Evolutionary conservation across 805 yeast species (phyloP).

Genomic region (Pichia exigua): DNA sequence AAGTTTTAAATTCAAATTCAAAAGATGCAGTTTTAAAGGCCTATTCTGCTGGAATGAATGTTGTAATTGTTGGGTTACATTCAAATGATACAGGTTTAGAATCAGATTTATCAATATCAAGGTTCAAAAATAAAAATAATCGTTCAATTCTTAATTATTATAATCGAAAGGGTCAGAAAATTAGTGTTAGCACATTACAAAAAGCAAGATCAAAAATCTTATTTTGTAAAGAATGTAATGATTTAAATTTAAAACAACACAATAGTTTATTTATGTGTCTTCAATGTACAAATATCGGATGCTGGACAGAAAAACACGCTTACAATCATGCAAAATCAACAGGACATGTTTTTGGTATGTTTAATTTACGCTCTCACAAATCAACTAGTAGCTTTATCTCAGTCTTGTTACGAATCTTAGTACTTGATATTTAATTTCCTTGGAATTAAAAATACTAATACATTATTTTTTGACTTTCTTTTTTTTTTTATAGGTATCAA

Average conservation of each 20-base stretch:
- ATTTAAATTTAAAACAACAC: constrained; percentile 7
- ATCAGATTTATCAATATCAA: not conserved
- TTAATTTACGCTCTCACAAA: not conserved
- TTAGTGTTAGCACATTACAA: constrained; percentile 32
- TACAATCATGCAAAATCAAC: constrained; percentile 36
- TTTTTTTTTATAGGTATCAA: constrained; percentile 37
- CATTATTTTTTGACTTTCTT: constrained; percentile 14
- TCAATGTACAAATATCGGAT: constrained; percentile 73
- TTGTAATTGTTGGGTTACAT: constrained; percentile 25
- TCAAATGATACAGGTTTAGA: not conserved
- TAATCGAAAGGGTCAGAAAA: constrained; percentile 31
- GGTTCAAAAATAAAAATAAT: not conserved
- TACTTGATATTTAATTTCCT: constrained; percentile 27
- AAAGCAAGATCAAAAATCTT: constrained; percentile 37
- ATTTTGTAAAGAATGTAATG: constrained; percentile 44
- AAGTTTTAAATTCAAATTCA: constrained; percentile 43
- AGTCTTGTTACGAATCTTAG: constrained; percentile 24
- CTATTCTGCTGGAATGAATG: constrained; percentile 43
- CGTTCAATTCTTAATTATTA: constrained; percentile 8
- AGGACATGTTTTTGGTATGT: constrained; percentile 47
- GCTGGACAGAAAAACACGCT: constrained; percentile 45
- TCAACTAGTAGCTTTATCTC: not conserved
- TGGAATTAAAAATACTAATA: constrained; percentile 3
- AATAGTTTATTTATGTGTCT: constrained; percentile 48
- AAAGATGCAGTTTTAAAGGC: constrained; percentile 41